A percentile compares a stretch with the other conserved stretches of the same genome.
Conservation (phyloP, 345 rosid genomes). For the Raphanus raphanistrum region DNA sequence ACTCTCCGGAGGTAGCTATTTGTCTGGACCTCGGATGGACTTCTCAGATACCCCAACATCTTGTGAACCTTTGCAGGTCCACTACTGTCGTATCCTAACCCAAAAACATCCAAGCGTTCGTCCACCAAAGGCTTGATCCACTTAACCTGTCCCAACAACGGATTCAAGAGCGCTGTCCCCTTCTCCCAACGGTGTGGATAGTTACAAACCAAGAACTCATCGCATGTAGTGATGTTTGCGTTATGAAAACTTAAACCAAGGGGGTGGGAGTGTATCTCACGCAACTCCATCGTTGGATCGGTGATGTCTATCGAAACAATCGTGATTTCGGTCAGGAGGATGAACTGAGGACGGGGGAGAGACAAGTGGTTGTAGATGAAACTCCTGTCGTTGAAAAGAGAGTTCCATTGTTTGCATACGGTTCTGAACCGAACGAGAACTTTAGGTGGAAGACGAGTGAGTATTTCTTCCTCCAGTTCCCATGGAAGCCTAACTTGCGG, state of each 20-base stretch:
- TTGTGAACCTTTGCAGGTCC: background rate
- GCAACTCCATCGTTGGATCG: background rate
- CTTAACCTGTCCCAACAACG: background rate
- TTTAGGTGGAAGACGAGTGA: background rate
- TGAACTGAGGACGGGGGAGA: background rate
- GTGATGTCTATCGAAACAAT: background rate
- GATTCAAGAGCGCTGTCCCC: background rate
- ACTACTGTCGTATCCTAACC: background rate
- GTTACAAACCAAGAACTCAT: background rate
- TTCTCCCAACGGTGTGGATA: background rate
- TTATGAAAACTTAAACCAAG: background rate
- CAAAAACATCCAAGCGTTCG: background rate
- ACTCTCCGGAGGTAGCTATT: background rate
- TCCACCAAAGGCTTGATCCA: background rate
- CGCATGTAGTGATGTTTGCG: background rate
- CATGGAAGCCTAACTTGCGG: background rate
- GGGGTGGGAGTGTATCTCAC: background rate
- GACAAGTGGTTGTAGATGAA: background rate
- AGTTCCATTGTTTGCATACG: constrained; percentile 1
- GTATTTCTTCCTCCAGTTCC: background rate
- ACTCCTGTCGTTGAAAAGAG: background rate
- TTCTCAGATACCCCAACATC: background rate
- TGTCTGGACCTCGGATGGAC: background rate
- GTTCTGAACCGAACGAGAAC: background rate
- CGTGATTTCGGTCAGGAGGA: background rate